phyloP scores from a whole-genome alignment of 805 yeast species.

The Pachysolen tannophilus region DNA sequence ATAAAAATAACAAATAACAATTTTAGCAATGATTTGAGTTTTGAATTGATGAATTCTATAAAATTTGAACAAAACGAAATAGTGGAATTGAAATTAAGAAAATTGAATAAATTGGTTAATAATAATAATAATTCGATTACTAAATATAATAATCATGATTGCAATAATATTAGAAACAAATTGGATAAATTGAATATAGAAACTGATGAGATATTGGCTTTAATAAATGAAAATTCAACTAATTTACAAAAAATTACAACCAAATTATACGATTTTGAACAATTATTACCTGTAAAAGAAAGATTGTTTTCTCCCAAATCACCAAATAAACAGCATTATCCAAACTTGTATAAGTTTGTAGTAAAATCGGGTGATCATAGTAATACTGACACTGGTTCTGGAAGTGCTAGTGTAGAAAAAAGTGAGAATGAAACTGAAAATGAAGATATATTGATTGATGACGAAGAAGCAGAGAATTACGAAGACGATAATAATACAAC shows the following conservation, averaged over 20 bases:
- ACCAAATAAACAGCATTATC: slow-evolving; percentile 36
- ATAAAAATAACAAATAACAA: slow-evolving; percentile 13
- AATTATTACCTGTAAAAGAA: slow-evolving; percentile 25
- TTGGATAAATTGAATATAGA: not conserved
- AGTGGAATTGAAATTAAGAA: not conserved
- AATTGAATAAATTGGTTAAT: not conserved
- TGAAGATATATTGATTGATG: slow-evolving; percentile 13
- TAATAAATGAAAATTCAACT: too few relatives aligned
- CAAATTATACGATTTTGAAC: slow-evolving; percentile 28
- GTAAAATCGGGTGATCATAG: slow-evolving; percentile 11
- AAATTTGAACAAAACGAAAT: slow-evolving; percentile 16
- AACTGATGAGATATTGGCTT: slow-evolving; percentile 4
- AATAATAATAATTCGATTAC: too few relatives aligned
- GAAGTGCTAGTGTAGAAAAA: too few relatives aligned
- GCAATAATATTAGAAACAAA: too few relatives aligned
- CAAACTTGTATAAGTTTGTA: slow-evolving; percentile 25
- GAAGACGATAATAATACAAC: slow-evolving; percentile 1
- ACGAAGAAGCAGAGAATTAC: slow-evolving; percentile 8
- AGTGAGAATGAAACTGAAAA: slow-evolving; percentile 8
- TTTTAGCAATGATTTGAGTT: slow-evolving; percentile 21
- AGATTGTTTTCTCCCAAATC: slow-evolving; percentile 26
- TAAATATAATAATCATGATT: too few relatives aligned
- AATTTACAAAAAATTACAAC: too few relatives aligned
- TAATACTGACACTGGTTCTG: slow-evolving; percentile 6
- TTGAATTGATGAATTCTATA: slow-evolving; percentile 16